A percentile compares a stretch with the other conserved stretches of the same genome.
phyloP scores from a whole-genome alignment of 495 filamentous ascomycete genomes.

The Penicillium verhagenii region DNA sequence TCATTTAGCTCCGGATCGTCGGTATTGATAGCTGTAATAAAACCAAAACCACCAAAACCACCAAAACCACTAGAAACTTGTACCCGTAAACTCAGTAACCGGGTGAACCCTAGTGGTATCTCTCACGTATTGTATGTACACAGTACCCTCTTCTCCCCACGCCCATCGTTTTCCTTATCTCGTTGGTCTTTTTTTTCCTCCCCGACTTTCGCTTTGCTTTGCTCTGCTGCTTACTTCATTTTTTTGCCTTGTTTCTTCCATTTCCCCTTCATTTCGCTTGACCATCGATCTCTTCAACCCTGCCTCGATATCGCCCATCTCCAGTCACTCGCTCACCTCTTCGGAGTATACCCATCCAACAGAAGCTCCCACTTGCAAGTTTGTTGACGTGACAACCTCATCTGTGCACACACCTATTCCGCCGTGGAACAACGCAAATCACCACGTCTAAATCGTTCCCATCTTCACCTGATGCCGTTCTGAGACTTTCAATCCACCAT shows the following conservation, averaged over 20 bases:
- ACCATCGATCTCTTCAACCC: not conserved
- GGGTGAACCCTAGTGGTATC: not conserved
- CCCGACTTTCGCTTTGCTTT: slow-evolving; percentile 8
- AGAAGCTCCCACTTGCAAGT: slow-evolving; percentile 5
- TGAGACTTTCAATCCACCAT: slow-evolving; percentile 1
- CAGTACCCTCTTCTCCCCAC: slow-evolving; percentile 17
- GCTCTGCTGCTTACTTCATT: not conserved
- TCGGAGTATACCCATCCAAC: slow-evolving; percentile 17
- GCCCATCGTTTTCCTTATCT: slow-evolving; percentile 7
- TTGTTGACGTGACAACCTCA: slow-evolving; percentile 11
- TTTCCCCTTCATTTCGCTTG: too few relatives aligned
- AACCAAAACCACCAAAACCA: too few relatives aligned
- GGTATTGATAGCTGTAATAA: too few relatives aligned
- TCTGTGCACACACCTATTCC: not conserved
- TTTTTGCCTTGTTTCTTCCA: slow-evolving; percentile 3
- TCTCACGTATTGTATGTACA: not conserved
- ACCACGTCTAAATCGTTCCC: not conserved
- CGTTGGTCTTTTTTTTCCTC: slow-evolving; percentile 5
- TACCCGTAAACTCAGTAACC: not conserved
- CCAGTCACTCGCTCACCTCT: slow-evolving; percentile 28
- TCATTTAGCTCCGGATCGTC: not conserved
- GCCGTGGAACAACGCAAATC: not conserved
- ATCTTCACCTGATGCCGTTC: slow-evolving; percentile 10
- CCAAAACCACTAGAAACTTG: not conserved
- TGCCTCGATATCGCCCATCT: slow-evolving; percentile 6